Conservation (phyloP, 2,329 filamentous ascomycete species). For the Byssothecium circinans region DNA sequence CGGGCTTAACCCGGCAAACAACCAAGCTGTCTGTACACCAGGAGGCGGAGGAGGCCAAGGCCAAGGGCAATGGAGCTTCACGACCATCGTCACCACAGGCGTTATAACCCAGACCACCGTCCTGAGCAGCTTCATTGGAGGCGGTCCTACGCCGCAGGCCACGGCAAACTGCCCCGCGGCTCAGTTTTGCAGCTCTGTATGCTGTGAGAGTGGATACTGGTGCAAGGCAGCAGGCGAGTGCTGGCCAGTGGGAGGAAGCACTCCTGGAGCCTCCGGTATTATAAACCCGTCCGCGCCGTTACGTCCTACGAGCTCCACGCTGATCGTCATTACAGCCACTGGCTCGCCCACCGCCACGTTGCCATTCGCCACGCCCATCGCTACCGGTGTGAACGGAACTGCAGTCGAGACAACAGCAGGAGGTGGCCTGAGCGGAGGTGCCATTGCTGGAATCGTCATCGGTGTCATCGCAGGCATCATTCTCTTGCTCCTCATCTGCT, state of each 20-base stretch:
- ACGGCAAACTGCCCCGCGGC: conserved; percentile 50
- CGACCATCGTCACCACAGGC: conserved; percentile 60
- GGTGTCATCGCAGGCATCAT: conserved; percentile 68
- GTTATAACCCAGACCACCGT: conserved; percentile 57
- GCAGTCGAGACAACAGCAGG: conserved; percentile 32
- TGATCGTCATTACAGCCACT: conserved; percentile 53
- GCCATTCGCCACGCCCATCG: conserved; percentile 56
- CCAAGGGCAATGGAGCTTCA: conserved; percentile 60
- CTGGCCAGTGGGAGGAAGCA: conserved; percentile 54
- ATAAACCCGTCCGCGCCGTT: conserved; percentile 53
- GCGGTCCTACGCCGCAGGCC: conserved; percentile 17
- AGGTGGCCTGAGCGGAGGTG: conserved; percentile 64
- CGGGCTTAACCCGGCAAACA: conserved; percentile 39
- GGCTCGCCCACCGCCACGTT: conserved; percentile 50
- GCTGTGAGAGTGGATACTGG: conserved; percentile 70
- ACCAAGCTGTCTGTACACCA: conserved; percentile 39
- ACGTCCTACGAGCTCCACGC: conserved; percentile 56
- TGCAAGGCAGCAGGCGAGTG: conserved; percentile 63
- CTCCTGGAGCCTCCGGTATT: conserved; percentile 40
- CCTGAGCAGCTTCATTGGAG: conserved; percentile 47
- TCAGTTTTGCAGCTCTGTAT: conserved; percentile 68
- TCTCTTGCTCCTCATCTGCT: conserved; percentile 70
- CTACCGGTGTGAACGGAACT: conserved; percentile 53
- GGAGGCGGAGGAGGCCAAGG: too few species aligned
- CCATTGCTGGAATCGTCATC: conserved; percentile 80